These are phyloP conservation scores for Fusarium incarnatum DNA, from an alignment of 2,329 filamentous ascomycete species.

Conservation along the genomic window DNA sequence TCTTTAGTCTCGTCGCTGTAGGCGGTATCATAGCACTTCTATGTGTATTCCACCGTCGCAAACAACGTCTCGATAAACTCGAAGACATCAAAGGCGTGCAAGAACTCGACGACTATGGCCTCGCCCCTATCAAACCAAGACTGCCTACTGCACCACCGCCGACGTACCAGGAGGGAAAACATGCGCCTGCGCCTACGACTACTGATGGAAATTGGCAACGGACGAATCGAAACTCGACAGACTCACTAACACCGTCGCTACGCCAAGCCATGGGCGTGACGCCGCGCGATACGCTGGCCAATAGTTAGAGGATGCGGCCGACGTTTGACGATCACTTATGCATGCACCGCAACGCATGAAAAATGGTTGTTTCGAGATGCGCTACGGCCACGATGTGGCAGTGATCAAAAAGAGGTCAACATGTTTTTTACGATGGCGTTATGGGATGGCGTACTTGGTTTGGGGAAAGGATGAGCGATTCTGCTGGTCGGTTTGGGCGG, in stretches of 20 bases:
- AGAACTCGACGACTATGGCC: slow-evolving; percentile 47
- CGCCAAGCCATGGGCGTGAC: slow-evolving; percentile 40
- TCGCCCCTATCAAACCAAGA: slow-evolving; percentile 13
- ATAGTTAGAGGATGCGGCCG: slow-evolving; percentile 3
- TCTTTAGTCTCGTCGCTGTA: slow-evolving; percentile 17
- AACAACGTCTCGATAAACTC: slow-evolving; percentile 28
- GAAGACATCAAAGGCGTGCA: slow-evolving; percentile 44
- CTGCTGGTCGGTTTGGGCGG: background rate
- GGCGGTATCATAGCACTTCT: slow-evolving; percentile 34
- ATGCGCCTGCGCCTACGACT: background rate
- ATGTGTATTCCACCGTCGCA: slow-evolving; percentile 38
- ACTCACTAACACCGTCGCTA: slow-evolving; percentile 43
- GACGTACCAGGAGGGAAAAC: slow-evolving; percentile 22
- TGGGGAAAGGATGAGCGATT: slow-evolving; percentile 21
- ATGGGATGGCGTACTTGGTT: slow-evolving; percentile 19
- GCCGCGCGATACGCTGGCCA: slow-evolving; percentile 37
- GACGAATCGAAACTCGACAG: slow-evolving; percentile 29
- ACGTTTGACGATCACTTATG: slow-evolving; percentile 26
- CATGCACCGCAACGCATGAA: slow-evolving; percentile 6
- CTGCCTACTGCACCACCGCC: slow-evolving; percentile 38
- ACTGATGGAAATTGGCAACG: slow-evolving; percentile 19
- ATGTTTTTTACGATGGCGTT: slow-evolving; percentile 30
- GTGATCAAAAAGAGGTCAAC: background rate
- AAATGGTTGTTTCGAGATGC: slow-evolving; percentile 17
- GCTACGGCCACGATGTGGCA: background rate